Base-by-base conservation (phyloP, 805 yeast genomes). In the Ogataea trehalophila region DNA sequence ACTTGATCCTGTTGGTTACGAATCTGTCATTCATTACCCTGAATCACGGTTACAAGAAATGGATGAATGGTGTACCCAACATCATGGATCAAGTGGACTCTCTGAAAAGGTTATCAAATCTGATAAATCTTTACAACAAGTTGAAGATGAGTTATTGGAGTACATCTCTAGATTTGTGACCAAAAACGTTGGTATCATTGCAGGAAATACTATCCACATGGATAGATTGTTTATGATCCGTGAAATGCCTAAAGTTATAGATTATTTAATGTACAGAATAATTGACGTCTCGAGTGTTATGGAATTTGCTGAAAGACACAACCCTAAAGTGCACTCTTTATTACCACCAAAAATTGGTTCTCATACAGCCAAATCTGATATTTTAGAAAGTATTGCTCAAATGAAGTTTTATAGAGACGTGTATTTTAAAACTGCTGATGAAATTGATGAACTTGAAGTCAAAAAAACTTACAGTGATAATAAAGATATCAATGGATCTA, bases 131-230 rank as follows among this genome's bases (percentile, higher is more conserved):
- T 62, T 79, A 41, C 71, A 65, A 33, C 71, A 76, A 33, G 98
- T 88, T 1, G 85, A 89, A 54, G 48, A 57, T 0, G 92, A 86
- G 53, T 67, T 94, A 44, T 62, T 83, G 43, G 71, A 59, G 6
- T 92, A 88, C 59, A 68, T 94, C 44, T 62, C 73, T 54, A 70
- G 70, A 53, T 78, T 73, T 55, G 73, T 87, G 9, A 77, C 79
- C 3, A 69, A 71, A 11, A 71, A 80, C 2, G 68, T 71, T 17
- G 97, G 90, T 2, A 68, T 94, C 0, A 66, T 94, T 46, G 96
- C 95, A 0, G 99, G 99, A 2, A 94, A 92, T 57, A 78, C 96
- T 0, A 83, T 94, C 17, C 97, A 94, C 65, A 83, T 88, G 83
- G 99, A 94, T 64, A 77, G 89, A 49, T 74, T 85, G 43, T 94